Percentiles rank a stretch among this genome's conserved stretches.
These are phyloP conservation scores for Epichloe hybrida DNA, from an alignment of 2,329 filamentous ascomycete genomes.

Conservation along the genomic window DNA sequence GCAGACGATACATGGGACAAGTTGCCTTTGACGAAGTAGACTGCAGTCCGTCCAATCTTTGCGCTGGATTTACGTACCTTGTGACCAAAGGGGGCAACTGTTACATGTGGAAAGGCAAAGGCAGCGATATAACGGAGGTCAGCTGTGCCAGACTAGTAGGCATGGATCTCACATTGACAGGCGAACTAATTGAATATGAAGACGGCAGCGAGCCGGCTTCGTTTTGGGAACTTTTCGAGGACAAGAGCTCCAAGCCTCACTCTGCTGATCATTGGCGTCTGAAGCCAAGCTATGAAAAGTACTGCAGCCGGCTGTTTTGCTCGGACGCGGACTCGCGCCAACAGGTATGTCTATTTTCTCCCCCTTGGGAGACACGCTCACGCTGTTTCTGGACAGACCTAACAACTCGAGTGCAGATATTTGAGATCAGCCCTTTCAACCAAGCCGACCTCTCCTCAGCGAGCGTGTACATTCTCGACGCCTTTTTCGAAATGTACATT, in stretches of 20 bases:
- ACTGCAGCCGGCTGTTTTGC: constrained; percentile 64
- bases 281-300: constrained; percentile 69
- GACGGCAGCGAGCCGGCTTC: constrained; percentile 63
- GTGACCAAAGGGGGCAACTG: constrained; percentile 63
- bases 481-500: constrained; percentile 90
- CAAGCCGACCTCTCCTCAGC: constrained; percentile 66
- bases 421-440: constrained; percentile 69
- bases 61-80: constrained; percentile 80
- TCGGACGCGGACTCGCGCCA: constrained; percentile 57
- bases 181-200: constrained; percentile 76
- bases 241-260: constrained; percentile 37
- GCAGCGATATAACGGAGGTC: constrained; percentile 74
- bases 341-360: constrained; percentile 36
- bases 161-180: constrained; percentile 78
- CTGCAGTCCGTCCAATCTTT: constrained; percentile 58
- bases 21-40: constrained; percentile 92
- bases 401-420: constrained; percentile 35
- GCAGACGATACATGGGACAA: constrained; percentile 70
- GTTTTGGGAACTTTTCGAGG: constrained; percentile 61
- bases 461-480: constrained; percentile 75
- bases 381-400: background rate
- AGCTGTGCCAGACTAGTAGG: constrained; percentile 79
- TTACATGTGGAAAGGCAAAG: constrained; percentile 87
- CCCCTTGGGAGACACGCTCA: background rate
- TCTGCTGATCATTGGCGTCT: constrained; percentile 71